Conservation (phyloP, 106 monocot species). For the Dendrobium nobile region DNA sequence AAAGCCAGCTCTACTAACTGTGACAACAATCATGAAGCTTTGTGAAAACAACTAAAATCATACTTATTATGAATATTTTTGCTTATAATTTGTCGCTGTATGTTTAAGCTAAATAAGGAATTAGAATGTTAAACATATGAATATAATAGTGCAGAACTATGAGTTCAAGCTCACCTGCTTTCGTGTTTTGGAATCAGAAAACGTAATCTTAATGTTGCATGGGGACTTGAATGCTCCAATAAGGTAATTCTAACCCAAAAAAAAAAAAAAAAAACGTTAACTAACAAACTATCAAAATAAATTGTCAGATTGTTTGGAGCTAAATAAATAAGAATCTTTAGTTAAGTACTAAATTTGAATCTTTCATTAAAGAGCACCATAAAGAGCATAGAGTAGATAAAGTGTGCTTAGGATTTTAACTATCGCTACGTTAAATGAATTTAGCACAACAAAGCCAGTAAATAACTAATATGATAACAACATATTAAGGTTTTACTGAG, state of each 20-base stretch:
- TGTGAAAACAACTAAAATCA: not conserved
- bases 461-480: not conserved
- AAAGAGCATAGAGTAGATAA: not conserved
- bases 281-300: not conserved
- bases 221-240: constrained; percentile 65
- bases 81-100: not conserved
- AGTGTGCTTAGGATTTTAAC: not conserved
- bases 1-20: not conserved
- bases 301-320: not conserved
- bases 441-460: not conserved
- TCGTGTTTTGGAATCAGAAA: constrained; percentile 52
- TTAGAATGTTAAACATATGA: not conserved
- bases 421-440: not conserved
- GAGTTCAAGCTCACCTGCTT: constrained; percentile 37
- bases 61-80: not conserved
- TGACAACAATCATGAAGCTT: not conserved
- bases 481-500: not conserved
- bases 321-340: not conserved
- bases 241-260: constrained; percentile 41
- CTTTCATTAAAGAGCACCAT: not conserved
- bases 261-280: not conserved
- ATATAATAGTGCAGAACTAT: not conserved
- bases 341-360: not conserved
- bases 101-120: not conserved
- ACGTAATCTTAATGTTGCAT: constrained; percentile 42